These are phyloP conservation scores for Primulina tabacum DNA, from an alignment of 257 asterid genomes.

Conservation along the genomic window DNA sequence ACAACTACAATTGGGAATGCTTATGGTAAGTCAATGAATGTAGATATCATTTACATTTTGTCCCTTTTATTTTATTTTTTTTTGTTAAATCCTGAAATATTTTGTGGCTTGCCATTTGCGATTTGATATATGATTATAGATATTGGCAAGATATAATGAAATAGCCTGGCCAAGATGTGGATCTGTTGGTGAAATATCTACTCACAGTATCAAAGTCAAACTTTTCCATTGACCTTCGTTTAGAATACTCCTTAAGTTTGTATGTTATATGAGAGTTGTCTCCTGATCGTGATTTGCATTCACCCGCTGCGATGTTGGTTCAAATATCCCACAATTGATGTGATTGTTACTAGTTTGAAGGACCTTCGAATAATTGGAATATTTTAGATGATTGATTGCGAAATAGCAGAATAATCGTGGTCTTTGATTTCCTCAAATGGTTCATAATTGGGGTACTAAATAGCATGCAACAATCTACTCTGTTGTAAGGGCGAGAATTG, in stretches of 20 bases:
- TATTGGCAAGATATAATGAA: not conserved
- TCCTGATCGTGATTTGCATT: not conserved
- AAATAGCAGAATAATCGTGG: not conserved
- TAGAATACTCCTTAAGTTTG: not conserved
- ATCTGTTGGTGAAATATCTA: not conserved
- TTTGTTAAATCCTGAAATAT: not conserved
- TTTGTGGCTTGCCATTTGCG: not conserved
- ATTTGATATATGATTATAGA: no score
- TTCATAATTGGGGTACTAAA: not conserved
- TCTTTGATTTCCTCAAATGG: not conserved
- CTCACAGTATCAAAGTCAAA: not conserved
- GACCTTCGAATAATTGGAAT: not conserved
- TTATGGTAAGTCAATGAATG: constrained; percentile 46
- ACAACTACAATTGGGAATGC: constrained; percentile 65
- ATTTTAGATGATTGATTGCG: not conserved
- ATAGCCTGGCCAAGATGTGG: not conserved
- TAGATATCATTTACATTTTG: not conserved
- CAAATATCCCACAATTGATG: not conserved
- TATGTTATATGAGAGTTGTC: not conserved
- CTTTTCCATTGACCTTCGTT: not conserved
- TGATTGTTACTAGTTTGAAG: not conserved
- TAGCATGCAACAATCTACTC: not conserved
- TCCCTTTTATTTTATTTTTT: constrained; percentile 4
- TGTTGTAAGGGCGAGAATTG: not conserved
- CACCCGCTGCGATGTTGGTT: not conserved